Percentiles rank a stretch among this genome's conserved stretches.
phyloP scores from a whole-genome alignment of 2,329 filamentous ascomycete genomes.

The Aureobasidium melanogenum region DNA sequence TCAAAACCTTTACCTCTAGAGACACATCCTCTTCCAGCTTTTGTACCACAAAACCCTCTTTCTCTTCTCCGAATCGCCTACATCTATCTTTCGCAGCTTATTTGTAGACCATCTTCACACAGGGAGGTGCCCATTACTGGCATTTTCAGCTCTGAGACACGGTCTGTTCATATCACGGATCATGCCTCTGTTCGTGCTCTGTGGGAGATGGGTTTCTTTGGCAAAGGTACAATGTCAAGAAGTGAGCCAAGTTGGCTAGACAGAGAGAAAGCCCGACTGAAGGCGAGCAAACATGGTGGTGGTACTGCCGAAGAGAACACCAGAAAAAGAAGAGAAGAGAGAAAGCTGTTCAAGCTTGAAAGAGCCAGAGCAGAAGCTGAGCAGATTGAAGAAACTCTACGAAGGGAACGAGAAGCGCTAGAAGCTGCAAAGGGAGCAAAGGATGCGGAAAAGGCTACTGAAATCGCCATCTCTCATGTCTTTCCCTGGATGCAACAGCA shows the following conservation, averaged over 20 bases:
- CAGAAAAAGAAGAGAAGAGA: conserved; percentile 64
- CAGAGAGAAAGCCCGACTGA: conserved; percentile 63
- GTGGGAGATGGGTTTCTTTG: conserved; percentile 97
- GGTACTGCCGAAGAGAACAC: conserved; percentile 76
- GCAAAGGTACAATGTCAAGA: conserved; percentile 84
- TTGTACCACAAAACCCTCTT: conserved; percentile 87
- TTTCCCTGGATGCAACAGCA: conserved; percentile 13
- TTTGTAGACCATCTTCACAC: conserved; percentile 53
- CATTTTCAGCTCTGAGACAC: conserved; percentile 71
- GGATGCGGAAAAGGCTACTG: background rate
- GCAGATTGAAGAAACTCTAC: conserved; percentile 64
- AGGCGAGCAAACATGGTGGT: conserved; percentile 23
- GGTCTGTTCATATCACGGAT: conserved; percentile 77
- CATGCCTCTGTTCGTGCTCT: conserved; percentile 65
- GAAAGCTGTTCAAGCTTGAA: conserved; percentile 80
- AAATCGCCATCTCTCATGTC: conserved; percentile 3
- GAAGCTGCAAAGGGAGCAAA: background rate
- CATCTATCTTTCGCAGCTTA: conserved; percentile 43
- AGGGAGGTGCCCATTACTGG: conserved; percentile 58
- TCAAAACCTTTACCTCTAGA: conserved; percentile 69
- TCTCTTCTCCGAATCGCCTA: conserved; percentile 75
- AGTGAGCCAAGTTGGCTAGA: conserved; percentile 93
- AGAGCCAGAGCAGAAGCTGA: conserved; percentile 81
- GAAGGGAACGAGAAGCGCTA: conserved; percentile 36
- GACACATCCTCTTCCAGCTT: conserved; percentile 73